Conservation (phyloP, 345 rosid genomes). For the Microthlaspi erraticum region DNA sequence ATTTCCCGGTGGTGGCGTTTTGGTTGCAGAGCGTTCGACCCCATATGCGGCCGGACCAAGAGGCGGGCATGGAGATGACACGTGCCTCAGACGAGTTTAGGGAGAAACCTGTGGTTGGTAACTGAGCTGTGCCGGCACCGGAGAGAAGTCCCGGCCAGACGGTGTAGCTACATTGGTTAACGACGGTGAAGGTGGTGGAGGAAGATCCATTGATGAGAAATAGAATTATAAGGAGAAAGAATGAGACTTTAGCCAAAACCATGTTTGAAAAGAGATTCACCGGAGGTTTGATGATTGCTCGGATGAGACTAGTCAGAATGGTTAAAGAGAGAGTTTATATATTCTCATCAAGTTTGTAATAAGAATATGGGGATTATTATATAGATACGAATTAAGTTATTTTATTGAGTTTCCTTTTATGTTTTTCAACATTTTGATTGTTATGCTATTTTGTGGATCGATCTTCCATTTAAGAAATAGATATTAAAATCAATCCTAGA, state of each 20-base stretch:
- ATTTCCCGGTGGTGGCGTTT: slow-evolving; percentile 51
- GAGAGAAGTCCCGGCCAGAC: slow-evolving; percentile 72
- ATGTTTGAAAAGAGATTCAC: background rate
- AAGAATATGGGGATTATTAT: background rate
- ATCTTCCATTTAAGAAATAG: no score
- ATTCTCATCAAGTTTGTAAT: no score
- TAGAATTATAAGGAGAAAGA: background rate
- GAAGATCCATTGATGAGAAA: slow-evolving; percentile 23
- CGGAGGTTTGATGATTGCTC: background rate
- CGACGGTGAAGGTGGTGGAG: slow-evolving; percentile 50
- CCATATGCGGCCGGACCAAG: slow-evolving; percentile 75
- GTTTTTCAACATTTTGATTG: no score
- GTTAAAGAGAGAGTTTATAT: background rate
- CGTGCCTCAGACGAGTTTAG: slow-evolving; percentile 49
- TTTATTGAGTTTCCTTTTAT: no score
- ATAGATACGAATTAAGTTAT: background rate
- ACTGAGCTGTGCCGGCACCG: slow-evolving; percentile 52
- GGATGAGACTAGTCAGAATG: background rate
- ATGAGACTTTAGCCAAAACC: slow-evolving; percentile 25
- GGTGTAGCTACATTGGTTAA: slow-evolving; percentile 57
- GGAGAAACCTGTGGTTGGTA: slow-evolving; percentile 62
- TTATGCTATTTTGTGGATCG: no score
- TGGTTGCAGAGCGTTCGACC: slow-evolving; percentile 58
- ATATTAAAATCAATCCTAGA: no score
- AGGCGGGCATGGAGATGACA: slow-evolving; percentile 45